Evolutionary conservation across 495 filamentous ascomycete genomes (phyloP), one percentile per base, ranked within the genome.

Genomic region (Parmelia sp.): DNA sequence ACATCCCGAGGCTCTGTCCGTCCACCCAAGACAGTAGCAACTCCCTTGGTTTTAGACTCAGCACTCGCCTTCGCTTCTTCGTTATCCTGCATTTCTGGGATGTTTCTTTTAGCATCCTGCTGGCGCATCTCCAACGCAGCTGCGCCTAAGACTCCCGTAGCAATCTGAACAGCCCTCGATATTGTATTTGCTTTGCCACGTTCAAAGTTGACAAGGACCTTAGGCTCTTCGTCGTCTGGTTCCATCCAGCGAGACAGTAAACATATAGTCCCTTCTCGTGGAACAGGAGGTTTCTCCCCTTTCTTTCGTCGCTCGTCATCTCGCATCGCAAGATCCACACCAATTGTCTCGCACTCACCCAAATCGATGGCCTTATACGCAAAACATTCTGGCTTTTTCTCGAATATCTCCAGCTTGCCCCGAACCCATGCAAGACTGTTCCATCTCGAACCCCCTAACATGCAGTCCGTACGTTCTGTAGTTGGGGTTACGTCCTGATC

Each of bases 271-370:
- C 4, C 29, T 1, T 0, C 49, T 31, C 19, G 14, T 9, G 7
- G 0, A 19, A 27, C 10, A 2, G 33, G 4, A 6, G 51, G 17
- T 17, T 0, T 4, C 15, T 2, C 14, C 15, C 6, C 3, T 0
- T 31, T 10, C 8, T 33, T 23, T 7, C 27, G 15, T 8, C 9
- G 6, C 51, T 55, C 4, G 1, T n/a, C 17, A 27, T 10, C 31
- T 33, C 4, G 4, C 6, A 2, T 8, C 11, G 47, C 47, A 29
- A 27, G 23, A 14, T 6, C 2, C 14, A 23, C 29, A 27, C 47
- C 47, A 1, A 10, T 25, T 29, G 6, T 2, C 51, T 55, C 51
- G 27, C 17, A 33, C 29, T 33, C 21, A 17, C 29, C 3, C 17
- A 21, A 33, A 21, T 33, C 1, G 17, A 7, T 27, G 51, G 11